These are phyloP conservation scores for Curvularia spicifera DNA, from an alignment of 2,329 filamentous ascomycete genomes.

Conservation along the genomic window DNA sequence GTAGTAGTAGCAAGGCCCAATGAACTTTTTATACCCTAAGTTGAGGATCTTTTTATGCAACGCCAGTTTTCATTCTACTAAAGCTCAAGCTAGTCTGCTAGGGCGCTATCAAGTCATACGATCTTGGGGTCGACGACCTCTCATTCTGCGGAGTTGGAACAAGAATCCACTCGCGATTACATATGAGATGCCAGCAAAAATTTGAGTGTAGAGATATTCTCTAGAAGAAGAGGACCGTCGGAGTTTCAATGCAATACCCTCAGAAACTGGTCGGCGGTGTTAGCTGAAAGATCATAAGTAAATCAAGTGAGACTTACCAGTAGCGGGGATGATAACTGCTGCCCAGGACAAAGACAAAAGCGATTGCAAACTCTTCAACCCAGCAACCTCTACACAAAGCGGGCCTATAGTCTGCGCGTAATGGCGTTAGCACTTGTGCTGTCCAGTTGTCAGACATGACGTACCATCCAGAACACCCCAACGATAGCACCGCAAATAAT, in stretches of 20 bases:
- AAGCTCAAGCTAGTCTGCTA: not conserved
- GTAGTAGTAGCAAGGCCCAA: not conserved
- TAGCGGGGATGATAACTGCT: constrained; percentile 45
- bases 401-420: constrained; percentile 47
- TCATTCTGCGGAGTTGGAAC: constrained; percentile 22
- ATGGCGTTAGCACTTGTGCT: not conserved
- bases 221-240: constrained; percentile 32
- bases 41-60: not conserved
- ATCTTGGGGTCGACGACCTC: constrained; percentile 6
- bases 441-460: constrained; percentile 6
- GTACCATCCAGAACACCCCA: constrained; percentile 58
- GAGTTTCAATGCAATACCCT: constrained; percentile 52
- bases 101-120: not conserved
- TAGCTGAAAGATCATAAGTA: not conserved
- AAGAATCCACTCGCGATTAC: constrained; percentile 43
- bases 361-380: constrained; percentile 50
- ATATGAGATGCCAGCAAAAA: constrained; percentile 49
- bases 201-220: constrained; percentile 49
- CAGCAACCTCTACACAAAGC: constrained; percentile 51
- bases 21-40: not conserved
- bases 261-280: constrained; percentile 27
- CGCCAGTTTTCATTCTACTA: not conserved
- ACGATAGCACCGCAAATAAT: constrained; percentile 54
- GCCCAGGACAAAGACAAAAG: constrained; percentile 51
- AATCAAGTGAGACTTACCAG: constrained; percentile 33